Base-by-base conservation (phyloP, 306 rosid species). In the Glycine latifolia region DNA sequence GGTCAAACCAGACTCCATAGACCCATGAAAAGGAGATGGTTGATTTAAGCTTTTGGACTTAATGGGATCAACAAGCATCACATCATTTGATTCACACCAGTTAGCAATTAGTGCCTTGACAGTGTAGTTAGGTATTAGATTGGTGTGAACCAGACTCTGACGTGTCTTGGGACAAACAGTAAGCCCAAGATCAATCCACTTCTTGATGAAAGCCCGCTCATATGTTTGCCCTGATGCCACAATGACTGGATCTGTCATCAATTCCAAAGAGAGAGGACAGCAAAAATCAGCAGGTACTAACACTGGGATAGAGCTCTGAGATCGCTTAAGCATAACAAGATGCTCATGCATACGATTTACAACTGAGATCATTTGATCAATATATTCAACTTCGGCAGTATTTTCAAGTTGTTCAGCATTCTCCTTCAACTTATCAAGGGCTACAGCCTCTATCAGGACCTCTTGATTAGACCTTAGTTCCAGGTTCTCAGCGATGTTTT, bases 201-300 rank as follows among this genome's bases (percentile, higher is more conserved):
- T 87, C 85, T 89, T 90, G 56, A 94, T 94, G 85, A 88, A 90
- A 72, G 75, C 79, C 55, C 91, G 86, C 88, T 94, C 98, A 82
- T 94, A 94, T 55, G 97, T 94, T 90, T 94, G 97, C 66, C 98
- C 97, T 1, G 98, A 90, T 35, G 95, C 90, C 82, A 94, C 97
- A 80, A 94, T 94, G 33, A 94, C 94, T 8, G 97, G 98, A 88
- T 94, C 98, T n/a, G 91, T 94, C 98, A 92, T 94, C 86, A 94
- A 86, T 84, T 90, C 94, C 50, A 94, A 86, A 66, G 98, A 92
- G 76, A 94, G 94, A 79, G 98, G 98, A 81, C 98, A 94, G 71
- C 97, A 92, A 84, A 94, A 94, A 83, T 92, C 98, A 74, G 90
- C 61, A 75, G 92, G 92, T 65, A 90, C 85, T 26, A 83, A 83